Evolutionary conservation across 2,329 filamentous ascomycete genomes (phyloP).

Genomic region (Colletotrichum sp.): DNA sequence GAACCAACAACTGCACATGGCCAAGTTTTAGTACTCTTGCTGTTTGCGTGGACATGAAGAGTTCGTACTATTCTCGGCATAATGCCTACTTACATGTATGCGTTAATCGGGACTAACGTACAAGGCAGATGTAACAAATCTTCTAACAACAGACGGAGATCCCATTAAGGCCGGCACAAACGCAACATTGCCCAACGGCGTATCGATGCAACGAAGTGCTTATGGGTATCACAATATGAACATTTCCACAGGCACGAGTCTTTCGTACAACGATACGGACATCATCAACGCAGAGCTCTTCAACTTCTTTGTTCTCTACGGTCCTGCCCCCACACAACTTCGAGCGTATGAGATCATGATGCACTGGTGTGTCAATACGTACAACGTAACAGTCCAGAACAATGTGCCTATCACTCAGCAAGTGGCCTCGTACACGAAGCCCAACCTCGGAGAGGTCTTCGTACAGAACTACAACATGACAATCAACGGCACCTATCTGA

Average conservation of each 20-base stretch:
- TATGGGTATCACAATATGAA: background rate
- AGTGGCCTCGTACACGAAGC: background rate
- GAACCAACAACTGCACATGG: constrained; percentile 3
- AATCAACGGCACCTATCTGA: background rate
- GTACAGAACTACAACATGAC: background rate
- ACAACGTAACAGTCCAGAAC: background rate
- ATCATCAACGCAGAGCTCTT: background rate
- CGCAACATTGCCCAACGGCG: background rate
- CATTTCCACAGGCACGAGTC: background rate
- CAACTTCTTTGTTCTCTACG: background rate
- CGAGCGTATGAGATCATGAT: background rate
- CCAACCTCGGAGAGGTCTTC: background rate
- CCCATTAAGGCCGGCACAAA: background rate
- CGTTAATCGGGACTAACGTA: background rate
- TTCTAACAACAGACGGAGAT: background rate
- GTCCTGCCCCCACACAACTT: background rate
- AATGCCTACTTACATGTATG: accelerated
- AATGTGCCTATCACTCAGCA: background rate
- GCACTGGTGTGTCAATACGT: constrained; percentile 9
- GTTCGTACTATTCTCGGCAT: background rate
- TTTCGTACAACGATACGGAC: background rate
- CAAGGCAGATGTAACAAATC: background rate
- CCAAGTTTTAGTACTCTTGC: background rate
- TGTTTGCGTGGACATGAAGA: constrained; percentile 1
- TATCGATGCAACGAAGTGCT: background rate